Conservation (phyloP, 2,329 filamentous ascomycete species). For the Xenoacremonium recifei region DNA sequence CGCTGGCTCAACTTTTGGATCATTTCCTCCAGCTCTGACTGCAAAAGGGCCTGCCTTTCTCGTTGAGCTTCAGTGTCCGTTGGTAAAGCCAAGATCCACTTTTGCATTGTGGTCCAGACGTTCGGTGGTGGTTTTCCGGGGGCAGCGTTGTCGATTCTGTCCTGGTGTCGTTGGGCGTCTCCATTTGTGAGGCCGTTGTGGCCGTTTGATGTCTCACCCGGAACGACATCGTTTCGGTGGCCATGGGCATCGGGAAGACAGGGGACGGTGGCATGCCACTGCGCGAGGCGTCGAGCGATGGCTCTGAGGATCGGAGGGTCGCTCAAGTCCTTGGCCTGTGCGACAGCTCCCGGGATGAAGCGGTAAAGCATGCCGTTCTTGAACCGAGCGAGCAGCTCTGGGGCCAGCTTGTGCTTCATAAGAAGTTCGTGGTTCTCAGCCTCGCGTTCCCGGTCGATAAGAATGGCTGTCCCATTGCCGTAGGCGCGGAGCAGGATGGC, state of each 20-base stretch:
- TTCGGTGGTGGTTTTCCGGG: slow-evolving; percentile 76
- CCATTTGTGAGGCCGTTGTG: slow-evolving; percentile 29
- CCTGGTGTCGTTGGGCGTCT: slow-evolving; percentile 31
- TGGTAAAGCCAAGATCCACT: slow-evolving; percentile 88
- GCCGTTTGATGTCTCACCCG: slow-evolving; percentile 16
- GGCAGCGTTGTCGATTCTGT: slow-evolving; percentile 49
- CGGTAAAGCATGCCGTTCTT: slow-evolving; percentile 94
- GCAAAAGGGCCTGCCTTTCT: slow-evolving; percentile 64
- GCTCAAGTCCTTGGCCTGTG: slow-evolving; percentile 76
- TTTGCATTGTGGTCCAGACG: slow-evolving; percentile 92
- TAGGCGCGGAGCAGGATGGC: slow-evolving; percentile 90
- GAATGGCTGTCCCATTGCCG: slow-evolving; percentile 87
- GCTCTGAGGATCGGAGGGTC: slow-evolving; percentile 74
- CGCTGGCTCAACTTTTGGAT: slow-evolving; percentile 71
- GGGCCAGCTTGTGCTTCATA: slow-evolving; percentile 79
- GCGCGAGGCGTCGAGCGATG: slow-evolving; percentile 78
- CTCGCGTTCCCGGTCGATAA: slow-evolving; percentile 93
- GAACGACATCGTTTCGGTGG: slow-evolving; percentile 1
- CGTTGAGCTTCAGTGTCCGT: slow-evolving; percentile 67
- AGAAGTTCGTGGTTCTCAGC: slow-evolving; percentile 80
- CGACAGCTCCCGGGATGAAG: slow-evolving; percentile 79
- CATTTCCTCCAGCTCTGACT: slow-evolving; percentile 71
- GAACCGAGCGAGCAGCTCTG: slow-evolving; percentile 85
- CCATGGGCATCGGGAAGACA: slow-evolving; percentile 44
- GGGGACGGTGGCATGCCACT: slow-evolving; percentile 83